A percentile compares a stretch with the other conserved stretches of the same genome.
These are phyloP conservation scores for Flaveria trinervia DNA, from an alignment of 129 eudicot genomes.

Conservation along the genomic window DNA sequence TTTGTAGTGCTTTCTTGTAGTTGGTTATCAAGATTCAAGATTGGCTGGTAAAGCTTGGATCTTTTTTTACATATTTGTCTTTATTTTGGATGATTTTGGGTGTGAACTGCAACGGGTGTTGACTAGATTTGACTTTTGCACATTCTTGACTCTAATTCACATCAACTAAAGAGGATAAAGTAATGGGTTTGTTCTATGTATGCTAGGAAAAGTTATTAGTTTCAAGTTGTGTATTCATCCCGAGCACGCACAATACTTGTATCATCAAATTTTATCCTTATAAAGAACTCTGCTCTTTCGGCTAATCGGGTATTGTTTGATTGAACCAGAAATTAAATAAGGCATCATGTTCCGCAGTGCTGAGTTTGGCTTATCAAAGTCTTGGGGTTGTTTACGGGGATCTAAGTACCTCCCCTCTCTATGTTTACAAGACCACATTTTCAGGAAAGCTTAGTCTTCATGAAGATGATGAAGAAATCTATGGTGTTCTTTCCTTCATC, in stretches of 20 bases:
- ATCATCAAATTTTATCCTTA: not conserved
- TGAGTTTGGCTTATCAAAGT: constrained; percentile 73
- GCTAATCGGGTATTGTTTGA: constrained; percentile 7
- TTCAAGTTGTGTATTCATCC: not conserved
- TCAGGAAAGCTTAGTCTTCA: constrained; percentile 60
- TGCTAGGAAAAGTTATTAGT: not conserved
- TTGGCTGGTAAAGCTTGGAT: constrained; percentile 16
- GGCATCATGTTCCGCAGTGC: constrained; percentile 46
- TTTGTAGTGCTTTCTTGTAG: not conserved
- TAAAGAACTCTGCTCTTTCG: not conserved
- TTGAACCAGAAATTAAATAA: constrained; percentile 40
- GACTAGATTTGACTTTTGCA: constrained; percentile 27
- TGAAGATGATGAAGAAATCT: constrained; percentile 69
- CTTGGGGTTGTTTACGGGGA: constrained; percentile 85
- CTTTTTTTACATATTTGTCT: not conserved
- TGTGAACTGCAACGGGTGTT: not conserved
- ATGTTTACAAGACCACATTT: constrained; percentile 72
- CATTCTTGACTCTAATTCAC: constrained; percentile 10
- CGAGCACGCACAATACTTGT: not conserved
- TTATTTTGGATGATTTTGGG: constrained; percentile 2
- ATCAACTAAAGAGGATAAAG: not conserved
- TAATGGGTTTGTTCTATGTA: not conserved
- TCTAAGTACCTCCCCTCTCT: constrained; percentile 76
- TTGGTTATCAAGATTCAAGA: constrained; percentile 26
- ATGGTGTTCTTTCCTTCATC: constrained; percentile 71